Conservation (phyloP, 2,329 filamentous ascomycete species). For the Botrytis byssoidea region DNA sequence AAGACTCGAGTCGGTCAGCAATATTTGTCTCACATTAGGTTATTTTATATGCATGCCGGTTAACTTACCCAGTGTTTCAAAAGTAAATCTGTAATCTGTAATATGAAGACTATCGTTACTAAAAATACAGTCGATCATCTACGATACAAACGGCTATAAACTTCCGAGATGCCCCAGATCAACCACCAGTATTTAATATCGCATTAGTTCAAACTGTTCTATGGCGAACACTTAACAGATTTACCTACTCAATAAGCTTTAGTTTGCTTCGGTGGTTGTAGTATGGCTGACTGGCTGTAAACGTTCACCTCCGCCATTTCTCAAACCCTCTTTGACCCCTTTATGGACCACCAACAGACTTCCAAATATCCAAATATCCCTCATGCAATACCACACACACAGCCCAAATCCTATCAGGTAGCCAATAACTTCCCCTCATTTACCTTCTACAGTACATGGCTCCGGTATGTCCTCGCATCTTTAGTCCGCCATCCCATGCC, state of each 20-base stretch:
- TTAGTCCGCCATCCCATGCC: constrained; percentile 55
- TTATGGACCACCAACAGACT: neutral
- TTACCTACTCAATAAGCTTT: neutral
- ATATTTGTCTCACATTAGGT: neutral
- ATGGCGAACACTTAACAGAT: neutral
- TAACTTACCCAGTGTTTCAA: neutral
- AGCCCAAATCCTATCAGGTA: neutral
- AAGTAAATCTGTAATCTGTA: neutral
- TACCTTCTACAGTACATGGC: neutral
- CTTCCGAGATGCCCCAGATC: neutral
- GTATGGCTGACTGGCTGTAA: neutral
- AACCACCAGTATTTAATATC: neutral
- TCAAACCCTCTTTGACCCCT: neutral
- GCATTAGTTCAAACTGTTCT: neutral
- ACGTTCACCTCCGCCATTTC: neutral
- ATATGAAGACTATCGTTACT: neutral
- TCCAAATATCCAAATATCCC: neutral
- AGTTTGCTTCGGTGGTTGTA: neutral
- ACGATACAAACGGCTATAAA: neutral
- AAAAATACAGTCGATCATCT: neutral
- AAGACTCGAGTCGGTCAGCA: neutral
- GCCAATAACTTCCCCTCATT: neutral
- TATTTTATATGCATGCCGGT: neutral
- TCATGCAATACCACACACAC: constrained; percentile 7
- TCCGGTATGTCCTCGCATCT: constrained; percentile 50